These are phyloP conservation scores for Cyclaneusma minus DNA, from an alignment of 2,329 filamentous ascomycete genomes.

Conservation along the genomic window DNA sequence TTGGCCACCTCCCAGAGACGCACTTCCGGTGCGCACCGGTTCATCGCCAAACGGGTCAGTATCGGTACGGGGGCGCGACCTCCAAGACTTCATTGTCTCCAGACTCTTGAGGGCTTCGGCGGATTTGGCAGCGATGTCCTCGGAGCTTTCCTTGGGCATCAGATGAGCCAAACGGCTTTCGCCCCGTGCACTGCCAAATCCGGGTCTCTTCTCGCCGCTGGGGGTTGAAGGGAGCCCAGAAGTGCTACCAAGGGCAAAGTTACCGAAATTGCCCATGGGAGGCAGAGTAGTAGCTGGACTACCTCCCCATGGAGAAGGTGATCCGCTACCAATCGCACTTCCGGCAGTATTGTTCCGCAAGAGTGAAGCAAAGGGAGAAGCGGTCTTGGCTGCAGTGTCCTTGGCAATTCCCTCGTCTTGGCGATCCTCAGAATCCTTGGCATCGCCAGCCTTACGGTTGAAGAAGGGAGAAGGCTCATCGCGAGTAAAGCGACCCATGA, in stretches of 20 bases:
- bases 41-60: slow-evolving; percentile 64
- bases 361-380: slow-evolving; percentile 27
- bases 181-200: slow-evolving; percentile 49
- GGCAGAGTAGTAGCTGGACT: slow-evolving; percentile 44
- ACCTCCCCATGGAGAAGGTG: slow-evolving; percentile 29
- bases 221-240: slow-evolving; percentile 36
- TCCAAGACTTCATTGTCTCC: slow-evolving; percentile 37
- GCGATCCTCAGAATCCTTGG: slow-evolving; percentile 36
- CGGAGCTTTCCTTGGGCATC: slow-evolving; percentile 61
- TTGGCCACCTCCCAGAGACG: slow-evolving; percentile 59
- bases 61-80: slow-evolving; percentile 48
- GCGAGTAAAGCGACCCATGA: slow-evolving; percentile 39
- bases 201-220: slow-evolving; percentile 57
- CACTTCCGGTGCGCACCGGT: slow-evolving; percentile 47
- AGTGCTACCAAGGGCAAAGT: slow-evolving; percentile 52
- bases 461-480: slow-evolving; percentile 48
- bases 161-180: slow-evolving; percentile 79
- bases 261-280: slow-evolving; percentile 77
- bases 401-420: slow-evolving; percentile 31
- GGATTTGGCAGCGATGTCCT: slow-evolving; percentile 42
- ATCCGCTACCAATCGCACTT: slow-evolving; percentile 25
- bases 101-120: slow-evolving; percentile 29
- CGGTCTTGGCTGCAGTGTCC: slow-evolving; percentile 16
- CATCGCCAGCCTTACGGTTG: slow-evolving; percentile 34
- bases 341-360: slow-evolving; percentile 38